Base-by-base conservation (phyloP, 179 eudicot species). In the Silene vulgaris region DNA sequence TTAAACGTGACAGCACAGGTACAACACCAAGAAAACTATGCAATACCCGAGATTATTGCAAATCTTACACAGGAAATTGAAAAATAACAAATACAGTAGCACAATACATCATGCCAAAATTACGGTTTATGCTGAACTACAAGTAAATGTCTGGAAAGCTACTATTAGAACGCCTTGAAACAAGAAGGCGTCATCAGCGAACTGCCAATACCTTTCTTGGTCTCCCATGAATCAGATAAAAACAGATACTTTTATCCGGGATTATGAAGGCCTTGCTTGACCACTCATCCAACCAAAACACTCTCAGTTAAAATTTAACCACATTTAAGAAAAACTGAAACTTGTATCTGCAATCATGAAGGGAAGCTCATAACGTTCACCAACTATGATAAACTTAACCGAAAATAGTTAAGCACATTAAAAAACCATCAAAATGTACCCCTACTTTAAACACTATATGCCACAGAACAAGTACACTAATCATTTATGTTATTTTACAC, bases 211-310 rank as follows among this genome's bases (percentile, higher is more conserved):
- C 78, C 16, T 69, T 32, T 86, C 20, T 89, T 48, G 72, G 85
- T 87, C 87, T 82, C 84, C 86, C 85, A 88, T 84, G 88, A 88
- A 86, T 86, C 88, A 83, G 78, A 82, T 85, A 85, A 89, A 85
- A 81, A 83, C 77, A 45, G 7, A 40, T 20, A 73, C 20, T 59
- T 73, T 82, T 74, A 82, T 35, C 77, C 79, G 86, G 85, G 86
- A 86, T 85, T 83, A 84, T 82, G 86, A 83, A 83, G 87, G 89
- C 76, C 82, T 19, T 21, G 8, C 17, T 52, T 60, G 32, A 52
- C 50, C 30, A 43, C 9, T 12, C 73, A 21, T 20, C n/a, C 59
- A 69, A 21, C 32, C 30, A 37, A 67, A 2, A 67, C 2, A 16
- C 16, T 32, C n/a, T 23, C 50, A 1, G 6, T 16, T 16, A 26